phyloP scores from a whole-genome alignment of 805 yeast genomes.

The Pichia phayaonensis region DNA sequence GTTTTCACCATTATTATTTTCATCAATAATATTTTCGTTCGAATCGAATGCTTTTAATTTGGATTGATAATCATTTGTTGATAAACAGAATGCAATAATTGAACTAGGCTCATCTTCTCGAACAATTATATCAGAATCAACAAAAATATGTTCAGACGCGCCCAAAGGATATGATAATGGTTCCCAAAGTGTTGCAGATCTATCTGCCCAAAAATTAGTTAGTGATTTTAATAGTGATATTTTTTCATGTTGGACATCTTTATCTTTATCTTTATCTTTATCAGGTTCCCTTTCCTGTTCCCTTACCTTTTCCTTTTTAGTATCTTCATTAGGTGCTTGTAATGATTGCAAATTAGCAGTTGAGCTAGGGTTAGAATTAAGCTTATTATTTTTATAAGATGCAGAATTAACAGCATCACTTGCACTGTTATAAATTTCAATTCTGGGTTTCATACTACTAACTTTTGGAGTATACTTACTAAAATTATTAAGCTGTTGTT shows the following conservation, averaged over 20 bases:
- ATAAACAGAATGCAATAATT: slow-evolving; percentile 83
- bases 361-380: not conserved
- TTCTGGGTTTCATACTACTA: slow-evolving; percentile 74
- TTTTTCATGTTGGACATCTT: slow-evolving; percentile 47
- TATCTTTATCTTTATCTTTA: slow-evolving; percentile 3
- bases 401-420: slow-evolving; percentile 62
- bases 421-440: slow-evolving; percentile 81
- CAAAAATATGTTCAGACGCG: slow-evolving; percentile 82
- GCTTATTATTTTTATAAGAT: not conserved
- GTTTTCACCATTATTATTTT: not conserved
- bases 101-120: slow-evolving; percentile 97
- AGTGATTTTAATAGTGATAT: slow-evolving; percentile 75
- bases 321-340: not conserved
- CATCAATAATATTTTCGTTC: not conserved
- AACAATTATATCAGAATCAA: slow-evolving; percentile 87
- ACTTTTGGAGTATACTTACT: slow-evolving; percentile 67
- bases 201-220: slow-evolving; percentile 93
- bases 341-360: not conserved
- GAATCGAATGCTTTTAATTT: slow-evolving; percentile 19
- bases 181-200: slow-evolving; percentile 93
- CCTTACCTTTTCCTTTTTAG: slow-evolving; percentile 2
- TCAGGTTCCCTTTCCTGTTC: too few relatives aligned
- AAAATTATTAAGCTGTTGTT: slow-evolving; percentile 46
- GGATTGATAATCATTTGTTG: slow-evolving; percentile 68
- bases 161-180: slow-evolving; percentile 78